Percentiles rank a stretch among this genome's conserved stretches.
Conservation (phyloP, 805 yeast species). For the Priceomyces castillae region DNA sequence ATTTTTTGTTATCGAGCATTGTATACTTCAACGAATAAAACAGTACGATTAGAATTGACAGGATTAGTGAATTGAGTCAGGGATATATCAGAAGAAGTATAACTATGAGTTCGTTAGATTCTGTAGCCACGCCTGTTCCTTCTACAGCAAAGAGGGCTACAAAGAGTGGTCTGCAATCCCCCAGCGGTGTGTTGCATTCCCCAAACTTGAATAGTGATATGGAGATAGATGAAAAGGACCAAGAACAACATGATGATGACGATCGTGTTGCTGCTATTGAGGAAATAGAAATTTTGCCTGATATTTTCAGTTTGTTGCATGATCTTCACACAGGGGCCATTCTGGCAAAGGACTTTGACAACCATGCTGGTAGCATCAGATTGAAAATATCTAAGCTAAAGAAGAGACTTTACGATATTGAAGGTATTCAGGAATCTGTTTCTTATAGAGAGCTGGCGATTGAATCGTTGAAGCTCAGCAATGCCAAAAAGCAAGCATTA, state of each 20-base stretch:
- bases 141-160: background rate
- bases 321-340: constrained; percentile 33
- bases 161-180: background rate
- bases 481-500: constrained; percentile 23
- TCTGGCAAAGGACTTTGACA: constrained; percentile 42
- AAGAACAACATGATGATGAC: background rate
- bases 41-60: background rate
- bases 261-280: constrained; percentile 12
- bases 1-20: background rate
- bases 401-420: constrained; percentile 32
- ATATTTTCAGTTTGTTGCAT: constrained; percentile 33
- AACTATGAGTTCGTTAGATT: background rate
- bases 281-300: constrained; percentile 36
- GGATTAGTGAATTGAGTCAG: no score
- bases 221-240: background rate
- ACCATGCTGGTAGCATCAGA: constrained; percentile 38
- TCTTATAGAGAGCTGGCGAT: constrained; percentile 23
- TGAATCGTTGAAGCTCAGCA: constrained; percentile 21
- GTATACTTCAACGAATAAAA: background rate
- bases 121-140: background rate
- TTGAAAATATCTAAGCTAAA: constrained; percentile 30
- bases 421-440: constrained; percentile 37
- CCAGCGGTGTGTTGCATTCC: background rate
- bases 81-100: no score
- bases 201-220: background rate